A percentile compares a stretch with the other conserved stretches of the same genome.
Conservation (phyloP, 352 stramenopile species). For the Phytophthora agathidicida region DNA sequence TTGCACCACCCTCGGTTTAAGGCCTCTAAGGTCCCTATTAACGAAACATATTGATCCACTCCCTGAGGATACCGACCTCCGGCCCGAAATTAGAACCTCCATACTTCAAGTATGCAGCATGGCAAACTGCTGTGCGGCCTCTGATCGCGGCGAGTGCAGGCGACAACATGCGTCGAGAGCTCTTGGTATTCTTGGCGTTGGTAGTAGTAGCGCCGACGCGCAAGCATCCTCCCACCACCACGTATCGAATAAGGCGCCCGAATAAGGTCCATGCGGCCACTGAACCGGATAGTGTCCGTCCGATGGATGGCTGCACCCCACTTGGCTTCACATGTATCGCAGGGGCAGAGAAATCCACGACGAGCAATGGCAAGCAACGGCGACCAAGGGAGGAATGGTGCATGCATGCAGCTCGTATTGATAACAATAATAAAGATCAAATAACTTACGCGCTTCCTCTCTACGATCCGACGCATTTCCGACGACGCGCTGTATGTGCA, state of each 20-base stretch:
- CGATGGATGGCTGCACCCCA: slow-evolving; percentile 1
- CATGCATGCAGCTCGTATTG: slow-evolving; percentile 24
- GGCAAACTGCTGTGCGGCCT: background rate
- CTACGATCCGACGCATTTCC: slow-evolving; percentile 11
- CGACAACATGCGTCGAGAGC: background rate
- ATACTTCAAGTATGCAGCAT: slow-evolving; percentile 9
- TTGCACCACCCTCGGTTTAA: background rate
- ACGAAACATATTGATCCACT: background rate
- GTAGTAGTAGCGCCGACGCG: too few relatives aligned
- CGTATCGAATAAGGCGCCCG: slow-evolving; percentile 8
- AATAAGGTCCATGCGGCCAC: slow-evolving; percentile 16
- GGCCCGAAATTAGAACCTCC: slow-evolving; percentile 1
- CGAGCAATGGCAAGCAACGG: background rate
- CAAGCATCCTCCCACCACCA: background rate
- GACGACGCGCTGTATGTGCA: slow-evolving; percentile 12
- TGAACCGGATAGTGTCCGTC: slow-evolving; percentile 15
- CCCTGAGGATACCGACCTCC: background rate
- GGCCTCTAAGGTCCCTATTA: background rate
- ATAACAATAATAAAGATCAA: slow-evolving; percentile 32
- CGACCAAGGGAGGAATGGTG: background rate
- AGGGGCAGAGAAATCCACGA: slow-evolving; percentile 6
- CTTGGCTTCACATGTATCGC: slow-evolving; percentile 4
- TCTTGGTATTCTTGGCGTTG: slow-evolving; percentile 1
- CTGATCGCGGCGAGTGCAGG: background rate
- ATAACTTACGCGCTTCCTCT: slow-evolving; percentile 32